Conservation (phyloP, 495 filamentous ascomycete species). For the Oleoguttula mirabilis region DNA sequence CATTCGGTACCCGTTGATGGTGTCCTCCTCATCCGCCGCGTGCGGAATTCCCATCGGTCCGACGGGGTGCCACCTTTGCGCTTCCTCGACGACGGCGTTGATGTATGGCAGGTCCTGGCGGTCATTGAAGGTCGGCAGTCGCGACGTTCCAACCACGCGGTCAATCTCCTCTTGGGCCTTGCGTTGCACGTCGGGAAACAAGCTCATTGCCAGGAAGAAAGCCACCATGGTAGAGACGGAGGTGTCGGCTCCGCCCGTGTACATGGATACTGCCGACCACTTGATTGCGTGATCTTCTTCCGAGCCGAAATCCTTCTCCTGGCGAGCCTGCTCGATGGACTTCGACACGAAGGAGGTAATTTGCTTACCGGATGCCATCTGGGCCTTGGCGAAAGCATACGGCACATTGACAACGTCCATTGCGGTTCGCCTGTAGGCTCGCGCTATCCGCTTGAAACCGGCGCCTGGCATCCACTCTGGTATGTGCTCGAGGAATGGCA, state of each 20-base stretch:
- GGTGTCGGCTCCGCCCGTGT: slow-evolving; percentile 46
- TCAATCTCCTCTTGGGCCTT: slow-evolving; percentile 29
- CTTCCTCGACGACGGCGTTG: slow-evolving; percentile 14
- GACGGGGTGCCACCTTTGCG: slow-evolving; percentile 19
- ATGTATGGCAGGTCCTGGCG: slow-evolving; percentile 14
- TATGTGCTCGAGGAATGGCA: too few relatives aligned
- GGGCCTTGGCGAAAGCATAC: slow-evolving; percentile 36
- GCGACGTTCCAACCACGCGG: slow-evolving; percentile 11
- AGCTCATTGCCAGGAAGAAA: slow-evolving; percentile 35
- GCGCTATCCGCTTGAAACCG: too few relatives aligned
- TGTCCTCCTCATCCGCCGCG: slow-evolving; percentile 25
- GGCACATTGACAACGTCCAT: too few relatives aligned
- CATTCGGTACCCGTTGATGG: slow-evolving; percentile 24
- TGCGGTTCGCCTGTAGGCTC: too few relatives aligned
- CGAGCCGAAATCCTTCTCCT: slow-evolving; percentile 20
- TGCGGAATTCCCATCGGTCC: slow-evolving; percentile 26
- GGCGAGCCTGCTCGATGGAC: slow-evolving; percentile 33
- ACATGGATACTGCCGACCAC: slow-evolving; percentile 40
- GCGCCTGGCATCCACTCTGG: too few relatives aligned
- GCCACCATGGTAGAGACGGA: slow-evolving; percentile 26
- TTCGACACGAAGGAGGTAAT: slow-evolving; percentile 4
- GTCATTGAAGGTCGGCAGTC: slow-evolving; percentile 16
- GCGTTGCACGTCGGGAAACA: slow-evolving; percentile 30
- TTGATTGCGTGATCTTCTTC: slow-evolving; percentile 31
- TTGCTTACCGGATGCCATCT: slow-evolving; percentile 30